phyloP scores from a whole-genome alignment of 2,329 filamentous ascomycete genomes.

The Herpotrichia juniperi region DNA sequence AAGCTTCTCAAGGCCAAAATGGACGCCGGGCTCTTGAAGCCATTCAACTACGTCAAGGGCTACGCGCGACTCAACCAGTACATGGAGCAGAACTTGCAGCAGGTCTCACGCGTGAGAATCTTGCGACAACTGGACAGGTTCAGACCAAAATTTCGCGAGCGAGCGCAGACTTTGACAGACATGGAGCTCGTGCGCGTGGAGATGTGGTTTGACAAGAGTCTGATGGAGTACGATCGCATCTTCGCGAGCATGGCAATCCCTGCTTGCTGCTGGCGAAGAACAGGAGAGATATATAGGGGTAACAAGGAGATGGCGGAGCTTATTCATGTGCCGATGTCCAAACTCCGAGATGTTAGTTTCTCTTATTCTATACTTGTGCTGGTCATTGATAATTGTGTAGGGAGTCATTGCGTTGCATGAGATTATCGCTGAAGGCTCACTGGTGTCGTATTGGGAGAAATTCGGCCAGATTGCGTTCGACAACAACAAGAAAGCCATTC shows the following conservation, averaged over 20 bases:
- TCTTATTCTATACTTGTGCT: neutral
- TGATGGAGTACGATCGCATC: constrained; percentile 98
- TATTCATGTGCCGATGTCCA: constrained; percentile 90
- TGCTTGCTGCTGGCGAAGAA: constrained; percentile 95
- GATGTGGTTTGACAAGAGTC: constrained; percentile 97
- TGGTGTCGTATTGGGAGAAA: constrained; percentile 98
- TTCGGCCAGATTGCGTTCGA: constrained; percentile 98
- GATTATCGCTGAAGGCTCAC: constrained; percentile 91
- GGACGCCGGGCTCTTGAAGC: constrained; percentile 90
- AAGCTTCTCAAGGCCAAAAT: constrained; percentile 94
- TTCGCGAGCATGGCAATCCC: constrained; percentile 99
- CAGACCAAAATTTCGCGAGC: constrained; percentile 92
- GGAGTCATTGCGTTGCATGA: constrained; percentile 95
- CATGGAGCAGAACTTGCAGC: constrained; percentile 86
- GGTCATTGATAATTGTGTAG: constrained; percentile 54
- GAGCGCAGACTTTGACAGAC: constrained; percentile 89
- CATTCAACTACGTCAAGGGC: constrained; percentile 98
- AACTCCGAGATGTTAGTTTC: constrained; percentile 80
- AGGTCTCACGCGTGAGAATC: constrained; percentile 86
- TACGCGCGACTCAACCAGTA: constrained; percentile 90
- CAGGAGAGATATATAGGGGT: constrained; percentile 94
- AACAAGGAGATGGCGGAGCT: constrained; percentile 99
- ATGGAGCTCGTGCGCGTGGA: constrained; percentile 94
- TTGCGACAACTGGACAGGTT: constrained; percentile 90
- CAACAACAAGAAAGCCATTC: constrained; percentile 86